Evolutionary conservation across 192 early-diverging fungal species (phyloP).

Genomic region (Dimargaris verticillata): DNA sequence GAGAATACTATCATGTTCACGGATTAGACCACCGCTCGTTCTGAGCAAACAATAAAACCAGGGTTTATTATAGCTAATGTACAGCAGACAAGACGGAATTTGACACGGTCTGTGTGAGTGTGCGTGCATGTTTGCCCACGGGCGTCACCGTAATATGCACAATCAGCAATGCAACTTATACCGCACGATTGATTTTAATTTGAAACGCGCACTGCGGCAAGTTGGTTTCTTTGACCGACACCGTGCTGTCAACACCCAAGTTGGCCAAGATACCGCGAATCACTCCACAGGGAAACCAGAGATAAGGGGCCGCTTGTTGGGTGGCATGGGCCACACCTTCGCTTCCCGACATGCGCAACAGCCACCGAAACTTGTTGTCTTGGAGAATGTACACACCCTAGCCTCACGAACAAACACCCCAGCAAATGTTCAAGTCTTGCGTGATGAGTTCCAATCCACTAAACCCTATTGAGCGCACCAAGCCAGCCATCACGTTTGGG

Average conservation of each 20-base stretch:
- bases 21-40: no score
- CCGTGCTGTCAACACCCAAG: slow-evolving; percentile 68
- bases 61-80: no score
- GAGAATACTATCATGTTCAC: no score
- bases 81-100: no score
- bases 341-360: slow-evolving; percentile 78
- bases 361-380: slow-evolving; percentile 95
- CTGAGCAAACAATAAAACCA: no score
- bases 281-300: slow-evolving; percentile 94
- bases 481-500: neutral
- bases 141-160: no score
- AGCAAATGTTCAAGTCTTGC: neutral
- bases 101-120: no score
- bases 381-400: slow-evolving; percentile 95
- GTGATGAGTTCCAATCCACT: neutral
- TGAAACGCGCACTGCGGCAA: slow-evolving; percentile 76
- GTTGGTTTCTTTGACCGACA: slow-evolving; percentile 73
- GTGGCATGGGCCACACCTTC: slow-evolving; percentile 58
- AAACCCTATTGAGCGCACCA: neutral
- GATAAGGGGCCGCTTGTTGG: slow-evolving; percentile 65
- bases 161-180: no score
- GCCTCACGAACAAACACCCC: neutral
- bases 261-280: slow-evolving; percentile 86
- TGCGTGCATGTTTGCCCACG: no score
- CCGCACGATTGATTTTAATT: slow-evolving; percentile 57